Base-by-base conservation (phyloP, 495 filamentous ascomycete species). In the Neurospora tetraspora region DNA sequence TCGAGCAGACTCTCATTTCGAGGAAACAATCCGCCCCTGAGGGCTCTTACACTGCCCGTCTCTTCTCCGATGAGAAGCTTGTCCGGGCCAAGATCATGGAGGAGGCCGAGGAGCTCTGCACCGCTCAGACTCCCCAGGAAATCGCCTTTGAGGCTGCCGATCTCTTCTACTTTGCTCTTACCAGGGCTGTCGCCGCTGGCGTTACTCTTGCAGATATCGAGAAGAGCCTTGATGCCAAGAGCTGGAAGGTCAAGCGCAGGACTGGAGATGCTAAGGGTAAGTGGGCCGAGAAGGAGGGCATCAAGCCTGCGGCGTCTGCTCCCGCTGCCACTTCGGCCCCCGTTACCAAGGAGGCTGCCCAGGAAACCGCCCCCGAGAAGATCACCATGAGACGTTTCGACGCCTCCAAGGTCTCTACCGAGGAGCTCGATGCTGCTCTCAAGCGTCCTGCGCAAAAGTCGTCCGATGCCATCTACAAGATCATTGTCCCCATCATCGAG, bases 51-150 rank as follows among this genome's bases (percentile, higher is more conserved):
- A 99, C 96, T 16, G 92, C 93, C 39, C 86, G 96, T 20, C 83
- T 99, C 10, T 99, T 98, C 85, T 92, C 90, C 36, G 96, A 98
- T 72, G 88, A 92, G 71, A 93, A 96, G 82, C 88, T 98, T 23
- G 83, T 97, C 18, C 87, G 91, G 40, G 96, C 96, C 4, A 99
- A 99, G 86, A 97, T 99, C 53, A 96, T 97, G 91, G 96, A 99
- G 82, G 96, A 99, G 80, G 96, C 96, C 3, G 91, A 93, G 73
- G 96, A 99, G 82, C 84, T 99, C 38, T 98, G 96, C 83, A 87
- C 92, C 69, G 96, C 96, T 16, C 87, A 86, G 43, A 90, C 88
- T 12, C 92, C 93, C 70, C 85, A 94, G 70, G 93, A 98, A 23
- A 86, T 98, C 68, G 91, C 96, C 16, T 96, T 96, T 70, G 96